A percentile compares a stretch with the other conserved stretches of the same genome.
Conservation (phyloP, 805 yeast genomes). For the Sugiyamaella boreocaroliniensis region DNA sequence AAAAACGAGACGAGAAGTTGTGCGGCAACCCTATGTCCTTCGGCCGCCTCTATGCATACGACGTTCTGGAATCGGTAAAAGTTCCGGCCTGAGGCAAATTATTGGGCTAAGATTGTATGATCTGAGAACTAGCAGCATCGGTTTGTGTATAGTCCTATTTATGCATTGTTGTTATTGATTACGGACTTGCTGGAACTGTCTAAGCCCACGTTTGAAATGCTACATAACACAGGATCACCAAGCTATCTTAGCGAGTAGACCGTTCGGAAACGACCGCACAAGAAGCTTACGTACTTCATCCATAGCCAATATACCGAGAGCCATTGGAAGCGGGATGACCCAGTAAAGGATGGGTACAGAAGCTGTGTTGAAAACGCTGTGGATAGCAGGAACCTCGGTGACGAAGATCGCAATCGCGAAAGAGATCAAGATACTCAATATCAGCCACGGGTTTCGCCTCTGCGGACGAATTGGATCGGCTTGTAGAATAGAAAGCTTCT, state of each 20-base stretch:
- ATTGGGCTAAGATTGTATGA: too few species aligned
- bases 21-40: too few species aligned
- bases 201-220: too few species aligned
- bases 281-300: slow-evolving; percentile 40
- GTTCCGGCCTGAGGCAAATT: too few species aligned
- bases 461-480: slow-evolving; percentile 35
- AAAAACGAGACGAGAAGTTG: too few species aligned
- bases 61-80: too few species aligned
- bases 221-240: slow-evolving; percentile 30
- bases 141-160: not conserved
- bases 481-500: slow-evolving; percentile 38
- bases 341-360: slow-evolving; percentile 41
- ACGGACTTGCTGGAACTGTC: too few species aligned
- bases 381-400: slow-evolving; percentile 39
- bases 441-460: slow-evolving; percentile 18
- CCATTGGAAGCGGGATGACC: slow-evolving; percentile 43
- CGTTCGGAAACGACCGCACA: slow-evolving; percentile 35
- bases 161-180: too few species aligned
- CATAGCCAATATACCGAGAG: slow-evolving; percentile 33
- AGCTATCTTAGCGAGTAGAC: slow-evolving; percentile 36
- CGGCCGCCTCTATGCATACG: too few species aligned
- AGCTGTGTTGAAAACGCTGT: slow-evolving; percentile 32
- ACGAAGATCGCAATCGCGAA: slow-evolving; percentile 37
- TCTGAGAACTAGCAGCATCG: too few species aligned
- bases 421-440: slow-evolving; percentile 33